These are phyloP conservation scores for Neopestalotiopsis rosae DNA, from an alignment of 2,329 filamentous ascomycete species.

Conservation along the genomic window DNA sequence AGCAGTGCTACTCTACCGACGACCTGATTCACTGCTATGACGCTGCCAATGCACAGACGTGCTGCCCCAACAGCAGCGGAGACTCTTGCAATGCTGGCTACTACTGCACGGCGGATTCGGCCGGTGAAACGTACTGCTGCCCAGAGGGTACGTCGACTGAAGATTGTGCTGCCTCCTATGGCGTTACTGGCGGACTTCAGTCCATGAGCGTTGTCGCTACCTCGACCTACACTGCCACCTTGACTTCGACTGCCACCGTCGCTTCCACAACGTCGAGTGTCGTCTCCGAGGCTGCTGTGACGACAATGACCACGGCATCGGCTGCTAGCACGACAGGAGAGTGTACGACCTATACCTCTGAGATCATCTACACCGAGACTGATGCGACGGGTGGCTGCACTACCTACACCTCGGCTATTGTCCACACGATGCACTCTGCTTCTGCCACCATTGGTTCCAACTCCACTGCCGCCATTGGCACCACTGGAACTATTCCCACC, in stretches of 20 bases:
- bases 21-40: constrained; percentile 64
- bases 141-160: constrained; percentile 58
- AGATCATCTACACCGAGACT: constrained; percentile 7
- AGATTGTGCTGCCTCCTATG: constrained; percentile 58
- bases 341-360: constrained; percentile 6
- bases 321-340: constrained; percentile 12
- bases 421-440: constrained; percentile 18
- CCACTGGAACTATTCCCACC: neutral
- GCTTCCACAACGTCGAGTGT: constrained; percentile 19
- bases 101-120: constrained; percentile 64
- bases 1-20: constrained; percentile 42
- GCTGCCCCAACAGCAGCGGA: constrained; percentile 62
- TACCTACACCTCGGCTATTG: constrained; percentile 20
- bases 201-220: constrained; percentile 45
- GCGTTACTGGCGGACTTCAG: constrained; percentile 53
- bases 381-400: constrained; percentile 11
- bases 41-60: constrained; percentile 53
- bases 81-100: constrained; percentile 66
- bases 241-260: constrained; percentile 34
- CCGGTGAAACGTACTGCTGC: constrained; percentile 64
- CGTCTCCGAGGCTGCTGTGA: constrained; percentile 19
- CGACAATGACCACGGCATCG: constrained; percentile 21
- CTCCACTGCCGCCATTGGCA: neutral
- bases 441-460: constrained; percentile 16
- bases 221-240: constrained; percentile 38